Percentiles rank a stretch among this genome's conserved stretches.
Evolutionary conservation across 2,329 filamentous ascomycete genomes (phyloP).

Genomic region (Sporothrix brasiliensis): DNA sequence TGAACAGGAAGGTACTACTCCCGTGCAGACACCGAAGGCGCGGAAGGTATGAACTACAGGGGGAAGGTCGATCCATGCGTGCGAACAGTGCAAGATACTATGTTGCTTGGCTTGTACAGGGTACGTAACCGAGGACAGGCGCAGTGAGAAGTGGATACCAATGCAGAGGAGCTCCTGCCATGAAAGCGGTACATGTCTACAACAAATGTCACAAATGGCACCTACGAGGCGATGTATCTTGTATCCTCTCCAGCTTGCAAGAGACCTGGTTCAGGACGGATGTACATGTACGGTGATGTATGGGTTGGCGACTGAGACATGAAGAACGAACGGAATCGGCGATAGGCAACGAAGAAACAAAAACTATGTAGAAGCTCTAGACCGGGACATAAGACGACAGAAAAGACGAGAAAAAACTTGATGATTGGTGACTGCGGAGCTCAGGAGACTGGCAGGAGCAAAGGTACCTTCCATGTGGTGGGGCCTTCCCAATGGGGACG

Average conservation of each 20-base stretch:
- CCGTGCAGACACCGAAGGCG: slow-evolving; percentile 26
- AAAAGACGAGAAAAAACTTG: too few relatives aligned
- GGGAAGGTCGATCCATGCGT: slow-evolving; percentile 17
- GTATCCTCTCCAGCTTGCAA: background rate
- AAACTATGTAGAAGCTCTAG: background rate
- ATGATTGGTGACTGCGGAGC: background rate
- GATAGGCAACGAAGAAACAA: background rate
- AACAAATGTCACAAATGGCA: slow-evolving; percentile 4
- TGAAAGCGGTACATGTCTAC: slow-evolving; percentile 8
- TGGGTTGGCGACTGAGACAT: background rate
- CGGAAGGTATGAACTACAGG: slow-evolving; percentile 21
- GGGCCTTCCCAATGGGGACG: slow-evolving; percentile 5
- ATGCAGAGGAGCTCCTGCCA: slow-evolving; percentile 21
- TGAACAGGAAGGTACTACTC: slow-evolving; percentile 12
- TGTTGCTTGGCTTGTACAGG: slow-evolving; percentile 16
- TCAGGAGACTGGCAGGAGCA: background rate
- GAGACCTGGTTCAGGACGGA: background rate
- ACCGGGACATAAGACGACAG: background rate
- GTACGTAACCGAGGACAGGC: slow-evolving; percentile 30
- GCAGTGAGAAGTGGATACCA: slow-evolving; percentile 27
- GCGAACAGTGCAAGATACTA: slow-evolving; percentile 15
- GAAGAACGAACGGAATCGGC: background rate
- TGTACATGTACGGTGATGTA: background rate
- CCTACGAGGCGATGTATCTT: background rate
- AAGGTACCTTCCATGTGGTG: background rate